phyloP scores from a whole-genome alignment of 768 basidiomycete species.

The Mycena maculata region DNA sequence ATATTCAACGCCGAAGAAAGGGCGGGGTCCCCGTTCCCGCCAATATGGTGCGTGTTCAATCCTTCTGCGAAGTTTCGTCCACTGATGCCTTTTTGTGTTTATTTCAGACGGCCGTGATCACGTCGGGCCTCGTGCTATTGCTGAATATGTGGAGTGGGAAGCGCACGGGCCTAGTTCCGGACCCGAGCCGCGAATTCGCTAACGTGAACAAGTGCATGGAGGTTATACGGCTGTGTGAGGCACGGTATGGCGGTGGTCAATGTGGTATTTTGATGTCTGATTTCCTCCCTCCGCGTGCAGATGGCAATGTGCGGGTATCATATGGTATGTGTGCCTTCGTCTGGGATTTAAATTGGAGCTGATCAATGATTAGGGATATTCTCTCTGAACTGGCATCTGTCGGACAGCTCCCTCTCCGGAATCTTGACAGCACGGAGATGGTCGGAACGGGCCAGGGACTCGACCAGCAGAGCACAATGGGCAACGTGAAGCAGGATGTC shows the following conservation, averaged over 20 bases:
- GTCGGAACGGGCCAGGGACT: no score
- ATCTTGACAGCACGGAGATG: neutral
- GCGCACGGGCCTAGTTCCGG: constrained; percentile 56
- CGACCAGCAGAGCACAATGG: no score
- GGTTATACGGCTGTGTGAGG: constrained; percentile 56
- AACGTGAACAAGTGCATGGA: constrained; percentile 72
- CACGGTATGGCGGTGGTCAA: constrained; percentile 44
- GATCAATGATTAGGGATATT: constrained; percentile 29
- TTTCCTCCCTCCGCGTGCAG: constrained; percentile 38
- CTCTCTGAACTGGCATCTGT: constrained; percentile 38
- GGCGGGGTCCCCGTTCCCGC: constrained; percentile 42
- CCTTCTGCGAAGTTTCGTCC: neutral
- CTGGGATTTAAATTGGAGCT: neutral
- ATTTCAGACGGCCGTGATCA: constrained; percentile 51
- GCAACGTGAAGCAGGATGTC: no score
- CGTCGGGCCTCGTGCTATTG: constrained; percentile 65
- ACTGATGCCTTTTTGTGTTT: no score
- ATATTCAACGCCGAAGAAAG: constrained; percentile 55
- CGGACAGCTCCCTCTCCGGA: constrained; percentile 28
- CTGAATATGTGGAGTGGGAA: constrained; percentile 77
- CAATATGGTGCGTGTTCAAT: constrained; percentile 47
- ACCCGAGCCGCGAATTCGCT: constrained; percentile 64
- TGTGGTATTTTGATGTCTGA: neutral
- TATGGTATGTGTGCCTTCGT: constrained; percentile 41
- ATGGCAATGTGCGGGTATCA: constrained; percentile 56